Evolutionary conservation across 2,329 filamentous ascomycete genomes (phyloP), one percentile per base, ranked within the genome.

Genomic region (Tolypocladium amazonense): DNA sequence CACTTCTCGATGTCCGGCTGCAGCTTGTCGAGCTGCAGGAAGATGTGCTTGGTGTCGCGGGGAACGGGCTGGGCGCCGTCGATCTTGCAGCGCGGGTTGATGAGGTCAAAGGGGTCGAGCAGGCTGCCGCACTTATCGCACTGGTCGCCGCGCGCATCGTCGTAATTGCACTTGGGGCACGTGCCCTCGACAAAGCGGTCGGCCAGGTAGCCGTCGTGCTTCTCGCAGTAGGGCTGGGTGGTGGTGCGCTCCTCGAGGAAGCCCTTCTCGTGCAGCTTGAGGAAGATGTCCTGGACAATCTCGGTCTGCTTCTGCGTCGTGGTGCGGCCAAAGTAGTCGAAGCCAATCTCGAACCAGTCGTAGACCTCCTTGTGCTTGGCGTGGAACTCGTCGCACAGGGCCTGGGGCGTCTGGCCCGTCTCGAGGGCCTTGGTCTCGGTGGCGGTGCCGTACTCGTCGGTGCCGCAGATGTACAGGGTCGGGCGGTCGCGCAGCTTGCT

Each of bases 381-480:
- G 77, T 95, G 90, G 79, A 95, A 97, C 78, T 97, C 95, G 75
- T 89, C 85, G 78, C 93, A 97, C 15, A 97, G 85, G 70, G 92
- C 83, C 68, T 89, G 82, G 27, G 93, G 92, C 15, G 88, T 91
- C 64, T 92, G 80, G 18, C 88, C 88, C 72, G 94, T 91, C 72
- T 96, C 91, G 47, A 97, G 84, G 5, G 93, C 93, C 78, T 96
- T 96, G 33, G 93, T 96, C 76, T 97, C 93, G 38, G 92, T 96
- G 27, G 93, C 92, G 15, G 93, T 97, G 60, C 93, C 93, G 74
- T 97, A 97, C 76, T 97, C 90, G 77, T 97, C 93, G 25, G 61
- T 64, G 37, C 92, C 92, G 74, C 92, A 96, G 66, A 96, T 81
- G 73, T 86, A 96, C 57, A 96, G 82, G 1, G 91, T 95, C 65